These are phyloP conservation scores for Suillus placidus DNA, from an alignment of 768 basidiomycete species.

Conservation along the genomic window DNA sequence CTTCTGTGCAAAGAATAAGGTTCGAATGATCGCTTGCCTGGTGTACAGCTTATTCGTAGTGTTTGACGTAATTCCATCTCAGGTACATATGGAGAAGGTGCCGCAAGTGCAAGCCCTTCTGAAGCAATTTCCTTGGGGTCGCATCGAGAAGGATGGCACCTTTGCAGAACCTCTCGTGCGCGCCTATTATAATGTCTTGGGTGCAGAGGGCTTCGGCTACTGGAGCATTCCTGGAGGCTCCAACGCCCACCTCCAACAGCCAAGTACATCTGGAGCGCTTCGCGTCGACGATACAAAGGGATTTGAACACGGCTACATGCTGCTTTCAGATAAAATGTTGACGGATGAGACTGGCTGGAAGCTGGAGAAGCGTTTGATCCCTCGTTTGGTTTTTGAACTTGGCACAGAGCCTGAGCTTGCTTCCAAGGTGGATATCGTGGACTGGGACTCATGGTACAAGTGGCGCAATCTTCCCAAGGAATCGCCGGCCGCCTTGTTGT, in stretches of 20 bases:
- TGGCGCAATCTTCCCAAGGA: conserved; percentile 47
- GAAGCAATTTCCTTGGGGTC: conserved; percentile 46
- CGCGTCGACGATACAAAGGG: conserved; percentile 16
- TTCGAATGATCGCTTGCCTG: conserved; percentile 14
- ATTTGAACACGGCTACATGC: conserved; percentile 37
- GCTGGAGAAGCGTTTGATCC: conserved; percentile 37
- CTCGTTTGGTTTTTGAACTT: conserved; percentile 34
- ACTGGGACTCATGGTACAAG: conserved; percentile 48
- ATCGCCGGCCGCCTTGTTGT: conserved; percentile 46
- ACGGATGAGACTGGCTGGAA: conserved; percentile 42
- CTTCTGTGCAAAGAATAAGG: conserved; percentile 40
- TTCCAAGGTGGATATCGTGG: conserved; percentile 33
- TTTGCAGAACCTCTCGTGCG: conserved; percentile 38
- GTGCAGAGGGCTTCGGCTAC: conserved; percentile 42
- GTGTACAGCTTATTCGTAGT: background rate
- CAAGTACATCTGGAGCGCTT: conserved; percentile 12
- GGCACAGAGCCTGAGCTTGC: conserved; percentile 30
- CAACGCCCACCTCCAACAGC: conserved; percentile 31
- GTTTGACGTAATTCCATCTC: background rate
- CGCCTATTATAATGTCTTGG: conserved; percentile 41
- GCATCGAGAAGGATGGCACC: conserved; percentile 44
- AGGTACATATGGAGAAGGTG: conserved; percentile 43
- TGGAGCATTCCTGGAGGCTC: conserved; percentile 43
- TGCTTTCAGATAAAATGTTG: conserved; percentile 34
- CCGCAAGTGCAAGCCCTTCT: conserved; percentile 36